phyloP scores from a whole-genome alignment of 1,139 yeast species.

The Komagataea norvegica region DNA sequence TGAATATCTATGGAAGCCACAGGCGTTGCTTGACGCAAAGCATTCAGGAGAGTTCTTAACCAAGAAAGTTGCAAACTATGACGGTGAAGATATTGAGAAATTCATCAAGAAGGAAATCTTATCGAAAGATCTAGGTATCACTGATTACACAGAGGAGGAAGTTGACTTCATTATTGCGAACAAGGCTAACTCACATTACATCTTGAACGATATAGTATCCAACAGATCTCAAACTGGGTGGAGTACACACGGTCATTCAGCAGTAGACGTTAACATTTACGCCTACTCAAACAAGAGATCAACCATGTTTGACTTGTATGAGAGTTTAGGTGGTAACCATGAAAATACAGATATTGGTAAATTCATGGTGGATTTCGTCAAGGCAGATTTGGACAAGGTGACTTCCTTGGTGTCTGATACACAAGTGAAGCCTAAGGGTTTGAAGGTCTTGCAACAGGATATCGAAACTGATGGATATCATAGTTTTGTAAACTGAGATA shows the following conservation, averaged over 20 bases:
- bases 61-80: constrained; percentile 32
- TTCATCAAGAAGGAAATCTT: constrained; percentile 50
- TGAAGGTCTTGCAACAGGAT: constrained; percentile 2
- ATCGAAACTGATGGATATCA: too few relatives aligned
- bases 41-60: constrained; percentile 72
- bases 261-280: constrained; percentile 84
- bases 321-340: constrained; percentile 64
- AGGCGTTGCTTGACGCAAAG: constrained; percentile 55
- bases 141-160: constrained; percentile 48
- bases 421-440: constrained; percentile 25
- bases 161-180: constrained; percentile 31
- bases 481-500: too few relatives aligned
- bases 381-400: constrained; percentile 41
- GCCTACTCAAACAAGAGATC: constrained; percentile 55
- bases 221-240: constrained; percentile 75
- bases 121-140: constrained; percentile 55
- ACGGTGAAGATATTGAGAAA: constrained; percentile 33
- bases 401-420: constrained; percentile 45
- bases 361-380: constrained; percentile 57
- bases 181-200: constrained; percentile 31
- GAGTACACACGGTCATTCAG: constrained; percentile 88
- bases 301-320: constrained; percentile 38
- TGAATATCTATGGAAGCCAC: constrained; percentile 75
- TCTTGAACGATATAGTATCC: constrained; percentile 58
- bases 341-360: constrained; percentile 81